Evolutionary conservation across 148 eudicot genomes (phyloP), one percentile per base, ranked within the genome.

Genomic region (Dysphania ambrosioides): DNA sequence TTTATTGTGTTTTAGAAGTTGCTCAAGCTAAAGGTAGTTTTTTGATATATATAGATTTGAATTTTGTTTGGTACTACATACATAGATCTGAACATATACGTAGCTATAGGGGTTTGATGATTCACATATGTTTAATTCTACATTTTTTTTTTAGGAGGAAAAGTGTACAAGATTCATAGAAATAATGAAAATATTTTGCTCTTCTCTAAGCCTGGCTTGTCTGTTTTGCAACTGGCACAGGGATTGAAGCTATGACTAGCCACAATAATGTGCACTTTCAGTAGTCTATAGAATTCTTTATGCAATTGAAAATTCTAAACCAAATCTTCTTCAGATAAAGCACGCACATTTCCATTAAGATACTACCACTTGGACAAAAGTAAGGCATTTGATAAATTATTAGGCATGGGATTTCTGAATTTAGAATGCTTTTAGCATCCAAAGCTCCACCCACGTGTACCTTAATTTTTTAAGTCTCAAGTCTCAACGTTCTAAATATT

Each of bases 371-470:
- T 32, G 26, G 8, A 53, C n/a, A 55, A 2, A 47, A 71, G 12
- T 2, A n/a, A 26, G 1, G 8, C 6, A 15, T 57, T 73, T 29
- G 27, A 49, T 62, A 41, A n/a, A 67, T 34, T 34, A 51, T 1
- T 51, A 66, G 71, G 66, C 59, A 67, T 57, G 36, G 32, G 65
- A 29, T 61, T 72, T 73, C 76, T 73, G 40, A 61, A 73, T 73
- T 73, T 60, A 41, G 38, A 73, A 73, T 61, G 68, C 58, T 21
- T 73, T 76, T 32, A 76, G 66, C 66, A 68, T 76, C 73, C 72
- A 56, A 68, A 76, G 72, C 67, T 76, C 4, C 10, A 30, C 59
- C 72, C 78, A 75, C 72, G 72, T 75, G 78, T 66, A 30, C 66
- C 40, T 12, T 67, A 9, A 27, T 24, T 26, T 75, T 57, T 75